Base-by-base conservation (phyloP, 1,284 basidiomycete species). In the Ustilago shanxiensis region DNA sequence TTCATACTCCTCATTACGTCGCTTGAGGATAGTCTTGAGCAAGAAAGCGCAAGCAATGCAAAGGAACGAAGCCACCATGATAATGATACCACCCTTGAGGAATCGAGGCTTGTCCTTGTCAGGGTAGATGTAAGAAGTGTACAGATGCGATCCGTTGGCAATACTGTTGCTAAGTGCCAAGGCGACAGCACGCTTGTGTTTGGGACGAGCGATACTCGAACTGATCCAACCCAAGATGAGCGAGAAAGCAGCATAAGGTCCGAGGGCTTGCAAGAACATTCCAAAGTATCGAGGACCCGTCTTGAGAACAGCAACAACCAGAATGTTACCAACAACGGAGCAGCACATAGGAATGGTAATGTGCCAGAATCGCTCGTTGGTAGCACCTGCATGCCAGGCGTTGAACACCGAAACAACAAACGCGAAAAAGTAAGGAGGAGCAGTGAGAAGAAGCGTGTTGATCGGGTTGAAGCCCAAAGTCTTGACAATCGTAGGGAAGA, bases 31-130 rank as follows among this genome's bases (percentile, higher is more conserved):
- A 20, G 39, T 41, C 39, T 41, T 41, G 39, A 41, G 39, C 39
- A 20, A 41, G 39, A 41, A 41, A 41, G 39, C 39, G n/a, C 39
- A 41, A 41, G 39, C 39, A 41, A 41, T 41, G 39, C 39, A 41
- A 41, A 41, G 39, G 39, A 41, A 41, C 5, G 39, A 41, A 41
- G 39, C 39, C 7, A 14, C 39, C 39, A 41, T 41, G 39, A 41
- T 41, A 20, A 41, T 41, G 39, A 41, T 41, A 41, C 39, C 39
- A 8, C 39, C 39, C 39, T 41, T 41, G 39, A 41, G 39, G 39
- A 41, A 41, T 8, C 39, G 39, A 16, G 39, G 39, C 39, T 41
- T 41, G 39, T 41, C 39, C 39, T 41, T 41, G 39, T 41, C 39
- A 41, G 39, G 39, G 39, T 41, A 41, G 39, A 41, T 41, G 39